Base-by-base conservation (phyloP, 108 stramenopile species). In the Stephanodiscus triporus region DNA sequence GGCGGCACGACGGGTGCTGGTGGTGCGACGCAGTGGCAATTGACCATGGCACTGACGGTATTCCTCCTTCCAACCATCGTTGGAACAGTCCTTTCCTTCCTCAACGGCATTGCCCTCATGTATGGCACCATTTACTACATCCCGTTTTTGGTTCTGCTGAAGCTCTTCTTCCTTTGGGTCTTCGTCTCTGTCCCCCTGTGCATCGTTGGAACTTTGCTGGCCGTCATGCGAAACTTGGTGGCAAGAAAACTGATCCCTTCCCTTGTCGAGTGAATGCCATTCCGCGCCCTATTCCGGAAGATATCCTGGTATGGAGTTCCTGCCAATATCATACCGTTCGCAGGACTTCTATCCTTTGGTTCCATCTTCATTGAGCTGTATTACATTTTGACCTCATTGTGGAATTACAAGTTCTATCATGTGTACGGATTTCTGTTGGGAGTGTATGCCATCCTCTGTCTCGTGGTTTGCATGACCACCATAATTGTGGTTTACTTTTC, bases 391-490 rank as follows among this genome's bases (percentile, higher is more conserved):
- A 96, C 95, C 24, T 92, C 90, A 10, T 85, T 95, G 49, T 97
- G 97, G 95, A 93, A 92, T 78, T 98, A 98, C 96, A 97, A 97
- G 87, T 97, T 97, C 81, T 99, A 99, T 87, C 98, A 98, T 77
- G 99, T 99, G 36, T 99, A 98, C 77, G 97, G 97, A 50, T 99
- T 98, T 78, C 73, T 99, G 62, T 84, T 98, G 71, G 91, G 97
- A 34, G 99, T 98, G 9, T 96, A 96, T 76, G 76, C 83, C 60
- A 99, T 99, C 68, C 89, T 99, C 55, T 85, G 86, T 17, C 87
- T 98, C 65, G 99, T 99, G 27, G 94, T 97, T 2, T 89, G 95
- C 38, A 97, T 98, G 91, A 97, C 96, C 27, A 93, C 95, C 50
- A 92, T 99, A 71, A 97, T 99, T 66, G 94, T 97, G 13, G 96